A percentile compares a stretch with the other conserved stretches of the same genome.
These are phyloP conservation scores for Claviceps arundinis DNA, from an alignment of 2,329 filamentous ascomycete species.

Conservation along the genomic window DNA sequence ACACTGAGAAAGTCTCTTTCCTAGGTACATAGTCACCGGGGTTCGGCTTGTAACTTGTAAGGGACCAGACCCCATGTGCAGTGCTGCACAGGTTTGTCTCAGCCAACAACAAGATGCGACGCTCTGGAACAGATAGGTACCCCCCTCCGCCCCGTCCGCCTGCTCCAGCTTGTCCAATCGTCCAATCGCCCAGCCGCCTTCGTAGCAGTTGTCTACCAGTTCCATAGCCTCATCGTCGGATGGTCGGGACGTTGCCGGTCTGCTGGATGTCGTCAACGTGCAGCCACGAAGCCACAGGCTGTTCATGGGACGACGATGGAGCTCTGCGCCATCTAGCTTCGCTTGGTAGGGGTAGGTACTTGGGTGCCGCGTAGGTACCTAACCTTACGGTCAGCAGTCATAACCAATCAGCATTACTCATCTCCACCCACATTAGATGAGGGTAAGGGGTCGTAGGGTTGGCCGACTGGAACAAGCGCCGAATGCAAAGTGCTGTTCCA, in stretches of 20 bases:
- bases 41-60: background rate
- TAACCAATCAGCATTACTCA: background rate
- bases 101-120: background rate
- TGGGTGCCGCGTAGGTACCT: too few species aligned
- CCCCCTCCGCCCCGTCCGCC: background rate
- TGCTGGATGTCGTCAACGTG: slow-evolving; percentile 13
- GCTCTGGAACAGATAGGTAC: background rate
- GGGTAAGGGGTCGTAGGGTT: background rate
- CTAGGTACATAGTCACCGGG: too few species aligned
- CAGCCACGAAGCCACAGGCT: slow-evolving; percentile 6
- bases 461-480: background rate
- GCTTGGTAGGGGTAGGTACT: too few species aligned
- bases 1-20: too few species aligned
- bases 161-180: too few species aligned
- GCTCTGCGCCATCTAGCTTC: too few species aligned
- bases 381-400: background rate
- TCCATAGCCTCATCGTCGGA: slow-evolving; percentile 5
- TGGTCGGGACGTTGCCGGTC: slow-evolving; percentile 8
- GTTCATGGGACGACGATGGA: too few species aligned
- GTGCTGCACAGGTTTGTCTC: background rate
- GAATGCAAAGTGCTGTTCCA: background rate
- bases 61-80: background rate
- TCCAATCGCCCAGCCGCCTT: background rate
- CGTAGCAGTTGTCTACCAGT: background rate
- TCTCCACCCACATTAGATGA: background rate